These are phyloP conservation scores for Daldinia bambusicola DNA, from an alignment of 495 filamentous ascomycete species.

Conservation along the genomic window DNA sequence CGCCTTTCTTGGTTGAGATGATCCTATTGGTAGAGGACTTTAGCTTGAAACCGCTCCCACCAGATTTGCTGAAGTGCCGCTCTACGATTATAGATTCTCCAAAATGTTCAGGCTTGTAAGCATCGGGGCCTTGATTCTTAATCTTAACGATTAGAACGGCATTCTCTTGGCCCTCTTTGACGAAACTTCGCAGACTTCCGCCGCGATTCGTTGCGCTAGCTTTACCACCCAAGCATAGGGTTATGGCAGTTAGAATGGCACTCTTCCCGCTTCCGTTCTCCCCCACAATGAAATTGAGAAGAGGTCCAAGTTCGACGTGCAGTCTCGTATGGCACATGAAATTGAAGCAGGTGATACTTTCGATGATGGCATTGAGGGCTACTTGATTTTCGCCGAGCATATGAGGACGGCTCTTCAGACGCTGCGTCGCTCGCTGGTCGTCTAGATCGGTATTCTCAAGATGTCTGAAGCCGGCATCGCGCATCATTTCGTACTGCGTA, in stretches of 20 bases:
- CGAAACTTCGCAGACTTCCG: slow-evolving; percentile 88
- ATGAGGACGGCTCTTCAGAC: slow-evolving; percentile 66
- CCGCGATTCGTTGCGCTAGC: slow-evolving; percentile 95
- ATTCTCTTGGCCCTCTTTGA: slow-evolving; percentile 85
- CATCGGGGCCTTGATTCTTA: slow-evolving; percentile 86
- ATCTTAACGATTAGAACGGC: slow-evolving; percentile 73
- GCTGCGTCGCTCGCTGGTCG: slow-evolving; percentile 77
- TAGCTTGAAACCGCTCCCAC: slow-evolving; percentile 84
- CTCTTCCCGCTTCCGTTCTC: slow-evolving; percentile 99
- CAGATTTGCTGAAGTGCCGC: slow-evolving; percentile 82
- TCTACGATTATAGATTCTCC: slow-evolving; percentile 90
- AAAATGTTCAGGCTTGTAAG: slow-evolving; percentile 83
- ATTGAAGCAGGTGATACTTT: slow-evolving; percentile 84
- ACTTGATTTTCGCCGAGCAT: slow-evolving; percentile 72
- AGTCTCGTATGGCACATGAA: slow-evolving; percentile 94
- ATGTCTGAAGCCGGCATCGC: slow-evolving; percentile 64
- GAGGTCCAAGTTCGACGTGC: slow-evolving; percentile 81
- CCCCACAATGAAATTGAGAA: slow-evolving; percentile 97
- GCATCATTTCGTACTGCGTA: slow-evolving; percentile 62
- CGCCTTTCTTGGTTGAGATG: slow-evolving; percentile 82
- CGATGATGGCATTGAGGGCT: slow-evolving; percentile 85
- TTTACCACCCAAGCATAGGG: slow-evolving; percentile 92
- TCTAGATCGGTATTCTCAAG: slow-evolving; percentile 65
- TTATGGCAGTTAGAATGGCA: slow-evolving; percentile 93
- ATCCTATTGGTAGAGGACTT: slow-evolving; percentile 76